phyloP scores from a whole-genome alignment of 306 rosid species.

The Cicer arietinum region DNA sequence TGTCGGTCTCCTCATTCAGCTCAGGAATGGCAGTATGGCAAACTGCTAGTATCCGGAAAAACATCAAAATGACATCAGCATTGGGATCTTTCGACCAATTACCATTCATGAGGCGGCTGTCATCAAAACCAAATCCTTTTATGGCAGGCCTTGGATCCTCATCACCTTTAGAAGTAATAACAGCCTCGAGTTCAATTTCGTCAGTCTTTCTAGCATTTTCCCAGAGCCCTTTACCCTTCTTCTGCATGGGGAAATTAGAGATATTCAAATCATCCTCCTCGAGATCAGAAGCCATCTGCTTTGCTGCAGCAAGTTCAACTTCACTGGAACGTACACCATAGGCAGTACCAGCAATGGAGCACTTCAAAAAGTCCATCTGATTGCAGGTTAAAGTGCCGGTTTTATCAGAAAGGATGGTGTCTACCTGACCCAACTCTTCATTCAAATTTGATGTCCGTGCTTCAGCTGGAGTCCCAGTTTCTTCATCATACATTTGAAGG shows the following conservation, averaged over 20 bases:
- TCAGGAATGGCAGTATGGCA: constrained; percentile 99
- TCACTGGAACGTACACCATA: constrained; percentile 87
- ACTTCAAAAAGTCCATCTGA: constrained; percentile 98
- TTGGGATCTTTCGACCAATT: constrained; percentile 85
- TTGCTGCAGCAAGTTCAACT: constrained; percentile 94
- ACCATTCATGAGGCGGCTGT: constrained; percentile 75
- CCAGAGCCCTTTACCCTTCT: constrained; percentile 43
- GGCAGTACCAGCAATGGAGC: constrained; percentile 90
- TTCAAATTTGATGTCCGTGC: constrained; percentile 97
- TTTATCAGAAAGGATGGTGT: constrained; percentile 97
- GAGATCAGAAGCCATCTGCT: constrained; percentile 80
- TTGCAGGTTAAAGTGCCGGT: constrained; percentile 99
- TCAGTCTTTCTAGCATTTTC: constrained; percentile 47
- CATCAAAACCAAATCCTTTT: constrained; percentile 91
- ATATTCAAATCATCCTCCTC: constrained; percentile 66
- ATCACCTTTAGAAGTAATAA: constrained; percentile 58
- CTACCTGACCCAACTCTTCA: constrained; percentile 99
- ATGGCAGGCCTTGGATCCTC: constrained; percentile 62
- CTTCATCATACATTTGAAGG: constrained; percentile 90
- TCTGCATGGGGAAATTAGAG: constrained; percentile 56
- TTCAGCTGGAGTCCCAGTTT: constrained; percentile 78
- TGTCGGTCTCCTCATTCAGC: constrained; percentile 73
- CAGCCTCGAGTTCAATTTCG: constrained; percentile 75
- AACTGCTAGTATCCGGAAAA: constrained; percentile 84
- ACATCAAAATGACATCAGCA: constrained; percentile 59